phyloP scores from a whole-genome alignment of 306 rosid species.

The Ziziphus jujuba region DNA sequence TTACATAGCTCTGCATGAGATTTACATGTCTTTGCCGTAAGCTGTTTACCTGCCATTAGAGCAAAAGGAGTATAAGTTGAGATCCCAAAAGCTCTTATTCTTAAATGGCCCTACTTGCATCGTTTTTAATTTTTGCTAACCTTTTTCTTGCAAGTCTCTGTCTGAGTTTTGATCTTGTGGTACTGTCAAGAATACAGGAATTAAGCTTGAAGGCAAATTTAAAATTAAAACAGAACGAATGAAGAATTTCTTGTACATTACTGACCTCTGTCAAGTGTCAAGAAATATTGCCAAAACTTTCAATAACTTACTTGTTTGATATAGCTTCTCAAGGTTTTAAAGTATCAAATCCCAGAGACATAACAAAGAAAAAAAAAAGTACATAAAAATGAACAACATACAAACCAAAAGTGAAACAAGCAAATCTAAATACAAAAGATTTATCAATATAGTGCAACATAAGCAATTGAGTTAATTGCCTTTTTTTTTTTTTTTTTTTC shows the following conservation, averaged over 20 bases:
- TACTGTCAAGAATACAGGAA: conserved; percentile 38
- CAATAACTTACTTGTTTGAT: too few relatives aligned
- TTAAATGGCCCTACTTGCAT: not conserved
- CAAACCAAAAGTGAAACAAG: not conserved
- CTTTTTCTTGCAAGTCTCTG: conserved; percentile 60
- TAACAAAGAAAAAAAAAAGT: not conserved
- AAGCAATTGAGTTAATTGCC: too few relatives aligned
- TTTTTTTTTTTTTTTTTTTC: too few relatives aligned
- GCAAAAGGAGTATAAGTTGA: not conserved
- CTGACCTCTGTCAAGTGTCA: too few relatives aligned
- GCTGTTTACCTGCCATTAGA: conserved; percentile 47
- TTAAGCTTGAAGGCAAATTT: not conserved
- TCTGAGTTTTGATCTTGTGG: conserved; percentile 59
- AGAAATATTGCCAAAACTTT: too few relatives aligned
- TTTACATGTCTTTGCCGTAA: conserved; percentile 41
- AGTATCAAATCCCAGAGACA: too few relatives aligned
- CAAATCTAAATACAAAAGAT: too few relatives aligned
- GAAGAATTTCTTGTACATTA: not conserved
- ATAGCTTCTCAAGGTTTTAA: too few relatives aligned
- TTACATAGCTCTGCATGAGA: conserved; percentile 54
- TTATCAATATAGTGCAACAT: too few relatives aligned
- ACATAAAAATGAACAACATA: not conserved
- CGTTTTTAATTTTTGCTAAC: conserved; percentile 30
- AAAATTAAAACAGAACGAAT: not conserved
- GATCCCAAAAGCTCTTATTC: not conserved